Evolutionary conservation across 805 yeast species (phyloP).

Genomic region (Cyberlindnera japonica): DNA sequence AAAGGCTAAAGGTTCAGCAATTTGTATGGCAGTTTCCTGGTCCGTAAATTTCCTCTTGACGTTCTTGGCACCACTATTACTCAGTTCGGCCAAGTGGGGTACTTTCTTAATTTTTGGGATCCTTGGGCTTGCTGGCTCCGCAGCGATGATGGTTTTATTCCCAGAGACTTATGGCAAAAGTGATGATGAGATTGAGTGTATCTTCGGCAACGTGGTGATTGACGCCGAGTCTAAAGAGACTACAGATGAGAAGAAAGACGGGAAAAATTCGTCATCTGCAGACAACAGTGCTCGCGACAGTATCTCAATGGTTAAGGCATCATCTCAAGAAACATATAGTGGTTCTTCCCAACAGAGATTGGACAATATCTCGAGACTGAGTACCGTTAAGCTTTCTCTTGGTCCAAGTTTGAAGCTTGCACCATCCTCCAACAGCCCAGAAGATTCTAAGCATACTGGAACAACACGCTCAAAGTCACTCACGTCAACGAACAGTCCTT

Average conservation of each 20-base stretch:
- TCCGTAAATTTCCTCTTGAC: constrained; percentile 35
- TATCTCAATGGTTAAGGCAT: neutral
- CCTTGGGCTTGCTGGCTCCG: constrained; percentile 31
- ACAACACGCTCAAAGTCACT: neutral
- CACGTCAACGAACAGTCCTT: constrained; percentile 7
- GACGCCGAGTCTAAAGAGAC: constrained; percentile 2
- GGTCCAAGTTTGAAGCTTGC: constrained; percentile 4
- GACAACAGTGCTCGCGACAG: neutral
- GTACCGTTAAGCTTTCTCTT: constrained; percentile 2
- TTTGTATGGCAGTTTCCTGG: constrained; percentile 48
- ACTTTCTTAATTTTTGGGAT: constrained; percentile 38
- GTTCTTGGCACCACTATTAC: constrained; percentile 37
- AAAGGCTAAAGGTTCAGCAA: constrained; percentile 43
- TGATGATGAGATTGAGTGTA: constrained; percentile 25
- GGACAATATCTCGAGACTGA: constrained; percentile 1
- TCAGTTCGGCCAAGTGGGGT: constrained; percentile 36
- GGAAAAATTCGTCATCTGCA: neutral
- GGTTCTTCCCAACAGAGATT: neutral
- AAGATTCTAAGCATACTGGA: neutral
- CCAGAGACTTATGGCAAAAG: constrained; percentile 42
- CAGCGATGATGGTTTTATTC: constrained; percentile 31
- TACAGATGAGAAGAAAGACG: neutral
- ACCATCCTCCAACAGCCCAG: too few species aligned
- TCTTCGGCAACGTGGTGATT: constrained; percentile 16
- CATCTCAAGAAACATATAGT: neutral